Base-by-base conservation (phyloP, 495 filamentous ascomycete species). In the Articulospora tetracladia region DNA sequence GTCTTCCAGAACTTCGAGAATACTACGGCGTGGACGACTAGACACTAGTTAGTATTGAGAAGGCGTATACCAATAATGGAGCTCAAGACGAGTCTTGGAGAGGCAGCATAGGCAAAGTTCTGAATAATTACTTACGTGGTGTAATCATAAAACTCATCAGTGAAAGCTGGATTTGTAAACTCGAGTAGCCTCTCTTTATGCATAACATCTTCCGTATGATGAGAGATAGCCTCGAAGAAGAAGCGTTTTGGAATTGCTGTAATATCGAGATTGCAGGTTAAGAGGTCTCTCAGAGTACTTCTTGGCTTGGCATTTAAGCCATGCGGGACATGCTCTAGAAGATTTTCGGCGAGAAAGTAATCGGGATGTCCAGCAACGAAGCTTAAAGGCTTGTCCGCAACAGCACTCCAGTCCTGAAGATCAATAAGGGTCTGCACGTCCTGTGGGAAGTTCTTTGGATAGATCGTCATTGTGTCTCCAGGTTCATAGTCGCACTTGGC, bases 61-160 rank as follows among this genome's bases (percentile, higher is more conserved):
- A 44, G 39, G 15, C 17, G 10, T 3, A 44, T 15, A 17, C 3
- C 3, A 44, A 15, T 15, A 44, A 17, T 17, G n/a, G 3, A 44
- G 7, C 39, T 17, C 10, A 13, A 32, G 30, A 13, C 6, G 13
- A 32, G 13, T 4, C 30, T 13, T 13, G 4, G 13, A 32, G 13
- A 32, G 30, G 4, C 6, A 13, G 30, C 4, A 17, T 17, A 44
- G 17, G n/a, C n/a, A 15, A 44, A 44, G 3, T 3, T 3, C 39
- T 17, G 39, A 3, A 11, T 12, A 17, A 44, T 44, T 7, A 44
- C 39, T 44, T 44, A 44, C 39, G 92, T 91, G 1, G 93, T 93
- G 70, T 98, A 99, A 69, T 99, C 95, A 75, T 88, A 97, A 19
- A 95, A 83, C 61, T 99, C 95, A 65, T 98, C 92, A 11, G 90